A percentile compares a stretch with the other conserved stretches of the same genome.
These are phyloP conservation scores for Cicer chorassanicum DNA, from an alignment of 306 rosid species.

Conservation along the genomic window DNA sequence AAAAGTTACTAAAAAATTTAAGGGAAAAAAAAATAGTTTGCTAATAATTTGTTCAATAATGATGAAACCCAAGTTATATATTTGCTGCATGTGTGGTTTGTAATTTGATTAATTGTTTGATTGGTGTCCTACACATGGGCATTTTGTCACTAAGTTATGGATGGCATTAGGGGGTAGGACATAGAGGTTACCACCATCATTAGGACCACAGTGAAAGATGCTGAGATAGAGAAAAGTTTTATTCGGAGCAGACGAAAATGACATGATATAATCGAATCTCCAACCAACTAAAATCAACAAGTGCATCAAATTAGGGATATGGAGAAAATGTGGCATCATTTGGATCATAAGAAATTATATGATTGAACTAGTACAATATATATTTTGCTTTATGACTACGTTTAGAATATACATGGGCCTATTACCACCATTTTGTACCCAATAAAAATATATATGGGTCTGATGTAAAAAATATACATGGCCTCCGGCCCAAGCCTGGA, in stretches of 20 bases:
- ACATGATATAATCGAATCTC: slow-evolving; percentile 51
- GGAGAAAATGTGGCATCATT: slow-evolving; percentile 48
- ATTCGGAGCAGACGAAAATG: slow-evolving; percentile 48
- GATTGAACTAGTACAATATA: neutral
- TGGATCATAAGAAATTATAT: slow-evolving; percentile 38
- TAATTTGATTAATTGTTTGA: slow-evolving; percentile 46
- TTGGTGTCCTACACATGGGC: slow-evolving; percentile 37
- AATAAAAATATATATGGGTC: too few relatives aligned
- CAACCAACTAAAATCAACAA: slow-evolving; percentile 49
- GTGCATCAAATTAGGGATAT: slow-evolving; percentile 25
- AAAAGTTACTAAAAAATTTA: neutral
- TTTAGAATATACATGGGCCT: neutral
- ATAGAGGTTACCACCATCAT: slow-evolving; percentile 22
- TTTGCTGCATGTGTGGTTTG: slow-evolving; percentile 50
- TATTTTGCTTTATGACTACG: slow-evolving; percentile 19
- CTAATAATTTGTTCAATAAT: slow-evolving; percentile 36
- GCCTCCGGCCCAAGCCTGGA: neutral
- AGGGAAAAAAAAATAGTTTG: neutral
- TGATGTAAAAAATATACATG: too few relatives aligned
- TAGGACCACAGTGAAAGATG: slow-evolving; percentile 51
- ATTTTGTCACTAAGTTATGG: slow-evolving; percentile 38
- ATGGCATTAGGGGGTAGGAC: slow-evolving; percentile 41
- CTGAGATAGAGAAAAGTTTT: slow-evolving; percentile 40
- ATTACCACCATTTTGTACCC: too few relatives aligned
- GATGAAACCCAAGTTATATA: neutral